Evolutionary conservation across 306 rosid genomes (phyloP).

Genomic region (Vigna unguiculata): DNA sequence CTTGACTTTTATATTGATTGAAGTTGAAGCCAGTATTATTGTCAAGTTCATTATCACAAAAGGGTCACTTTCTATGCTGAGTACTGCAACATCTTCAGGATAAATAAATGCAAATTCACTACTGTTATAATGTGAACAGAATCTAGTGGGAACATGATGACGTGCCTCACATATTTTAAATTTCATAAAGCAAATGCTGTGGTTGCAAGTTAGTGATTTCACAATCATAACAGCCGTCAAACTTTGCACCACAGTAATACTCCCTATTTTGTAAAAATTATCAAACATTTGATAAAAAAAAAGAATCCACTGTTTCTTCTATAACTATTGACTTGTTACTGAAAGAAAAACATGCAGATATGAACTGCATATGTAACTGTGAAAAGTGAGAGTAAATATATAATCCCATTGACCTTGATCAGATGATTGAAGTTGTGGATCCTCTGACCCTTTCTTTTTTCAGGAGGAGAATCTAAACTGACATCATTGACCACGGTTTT

Average conservation of each 20-base stretch:
- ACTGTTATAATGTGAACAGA: conserved; percentile 51
- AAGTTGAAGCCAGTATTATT: neutral
- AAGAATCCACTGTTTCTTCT: neutral
- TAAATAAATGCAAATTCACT: neutral
- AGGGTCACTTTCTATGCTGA: conserved; percentile 41
- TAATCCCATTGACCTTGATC: conserved; percentile 17
- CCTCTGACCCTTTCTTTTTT: conserved; percentile 3
- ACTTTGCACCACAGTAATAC: neutral
- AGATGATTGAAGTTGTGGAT: conserved; percentile 32
- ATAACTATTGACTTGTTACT: conserved; percentile 1
- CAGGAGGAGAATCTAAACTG: conserved; percentile 33
- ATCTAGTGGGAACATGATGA: conserved; percentile 43
- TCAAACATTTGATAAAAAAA: too few relatives aligned
- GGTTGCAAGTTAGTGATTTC: conserved; percentile 4
- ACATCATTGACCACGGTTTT: conserved; percentile 19
- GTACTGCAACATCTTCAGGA: neutral
- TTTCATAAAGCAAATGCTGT: neutral
- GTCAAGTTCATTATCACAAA: neutral
- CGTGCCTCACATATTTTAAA: conserved; percentile 12
- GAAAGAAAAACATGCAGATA: neutral
- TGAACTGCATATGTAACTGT: conserved; percentile 9
- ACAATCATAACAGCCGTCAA: neutral
- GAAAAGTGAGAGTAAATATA: neutral
- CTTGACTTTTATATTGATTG: neutral
- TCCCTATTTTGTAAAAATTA: too few relatives aligned